A percentile compares a stretch with the other conserved stretches of the same genome.
These are phyloP conservation scores for Lathyrus aphaca DNA, from an alignment of 306 rosid species.

Conservation along the genomic window DNA sequence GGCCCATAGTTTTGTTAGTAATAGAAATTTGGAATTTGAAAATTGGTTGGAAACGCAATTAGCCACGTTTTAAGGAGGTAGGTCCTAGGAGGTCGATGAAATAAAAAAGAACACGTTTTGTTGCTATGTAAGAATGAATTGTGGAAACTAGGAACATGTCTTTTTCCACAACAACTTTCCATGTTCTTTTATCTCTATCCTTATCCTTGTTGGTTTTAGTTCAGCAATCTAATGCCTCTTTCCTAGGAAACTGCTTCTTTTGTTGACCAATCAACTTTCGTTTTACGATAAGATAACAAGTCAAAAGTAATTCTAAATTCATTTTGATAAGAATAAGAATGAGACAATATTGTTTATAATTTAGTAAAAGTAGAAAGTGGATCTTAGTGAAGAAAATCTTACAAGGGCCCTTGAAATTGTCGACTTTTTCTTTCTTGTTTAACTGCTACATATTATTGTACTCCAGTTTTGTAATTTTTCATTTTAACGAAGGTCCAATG, in stretches of 20 bases:
- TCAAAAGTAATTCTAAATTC: background rate
- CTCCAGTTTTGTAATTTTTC: background rate
- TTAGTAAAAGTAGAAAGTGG: background rate
- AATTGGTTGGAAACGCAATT: constrained; percentile 39
- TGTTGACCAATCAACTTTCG: constrained; percentile 34
- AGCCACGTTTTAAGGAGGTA: constrained; percentile 38
- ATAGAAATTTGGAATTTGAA: constrained; percentile 20
- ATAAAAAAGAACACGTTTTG: constrained; percentile 36
- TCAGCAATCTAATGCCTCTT: constrained; percentile 46
- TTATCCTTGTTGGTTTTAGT: constrained; percentile 50
- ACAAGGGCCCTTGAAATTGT: background rate
- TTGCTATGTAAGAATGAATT: constrained; percentile 3
- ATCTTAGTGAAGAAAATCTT: background rate
- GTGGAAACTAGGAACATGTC: constrained; percentile 10
- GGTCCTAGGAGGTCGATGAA: constrained; percentile 5
- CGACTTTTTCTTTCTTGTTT: background rate
- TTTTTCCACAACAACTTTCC: constrained; percentile 41
- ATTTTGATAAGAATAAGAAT: background rate
- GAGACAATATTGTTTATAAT: constrained; percentile 3
- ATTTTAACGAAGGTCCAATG: background rate
- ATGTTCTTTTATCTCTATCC: constrained; percentile 44
- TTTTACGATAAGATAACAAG: background rate
- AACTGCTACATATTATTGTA: background rate
- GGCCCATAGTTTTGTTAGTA: constrained; percentile 23
- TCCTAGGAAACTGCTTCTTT: constrained; percentile 55